These are phyloP conservation scores for Alternaria infectoria DNA, from an alignment of 2,329 filamentous ascomycete genomes.

Conservation along the genomic window DNA sequence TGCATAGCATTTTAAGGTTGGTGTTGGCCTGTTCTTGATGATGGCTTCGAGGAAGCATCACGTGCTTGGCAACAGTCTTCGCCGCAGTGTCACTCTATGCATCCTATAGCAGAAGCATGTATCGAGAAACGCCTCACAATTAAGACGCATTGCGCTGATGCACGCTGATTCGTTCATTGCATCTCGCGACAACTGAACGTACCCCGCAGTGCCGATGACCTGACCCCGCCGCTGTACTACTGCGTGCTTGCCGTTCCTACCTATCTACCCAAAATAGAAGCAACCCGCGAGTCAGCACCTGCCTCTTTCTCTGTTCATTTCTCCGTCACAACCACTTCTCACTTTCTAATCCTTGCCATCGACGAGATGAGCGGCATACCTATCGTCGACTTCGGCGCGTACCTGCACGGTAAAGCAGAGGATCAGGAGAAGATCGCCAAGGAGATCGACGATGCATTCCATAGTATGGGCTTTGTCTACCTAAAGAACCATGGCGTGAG, in stretches of 20 bases:
- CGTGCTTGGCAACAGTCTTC: neutral
- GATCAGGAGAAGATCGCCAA: slow-evolving; percentile 31
- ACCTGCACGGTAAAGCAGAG: slow-evolving; percentile 19
- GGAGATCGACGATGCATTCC: slow-evolving; percentile 49
- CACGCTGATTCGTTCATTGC: neutral
- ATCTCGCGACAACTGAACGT: neutral
- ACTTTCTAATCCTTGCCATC: neutral
- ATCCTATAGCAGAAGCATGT: neutral
- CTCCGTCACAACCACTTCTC: neutral
- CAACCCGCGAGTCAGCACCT: neutral
- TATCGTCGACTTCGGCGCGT: slow-evolving; percentile 38
- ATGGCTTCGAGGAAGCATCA: neutral
- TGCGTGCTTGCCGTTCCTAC: neutral
- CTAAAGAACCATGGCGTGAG: slow-evolving; percentile 49
- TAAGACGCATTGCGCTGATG: neutral
- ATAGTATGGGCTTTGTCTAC: slow-evolving; percentile 51
- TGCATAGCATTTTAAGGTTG: neutral
- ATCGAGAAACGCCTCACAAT: neutral
- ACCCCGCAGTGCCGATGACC: neutral
- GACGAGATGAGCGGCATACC: slow-evolving; percentile 23
- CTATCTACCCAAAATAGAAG: neutral
- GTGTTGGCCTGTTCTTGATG: neutral
- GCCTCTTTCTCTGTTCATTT: neutral
- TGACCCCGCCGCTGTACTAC: neutral
- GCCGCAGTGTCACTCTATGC: neutral